Evolutionary conservation across 371 early-diverging fungal species (phyloP).

Genomic region (Syncephalastrum contaminatum): DNA sequence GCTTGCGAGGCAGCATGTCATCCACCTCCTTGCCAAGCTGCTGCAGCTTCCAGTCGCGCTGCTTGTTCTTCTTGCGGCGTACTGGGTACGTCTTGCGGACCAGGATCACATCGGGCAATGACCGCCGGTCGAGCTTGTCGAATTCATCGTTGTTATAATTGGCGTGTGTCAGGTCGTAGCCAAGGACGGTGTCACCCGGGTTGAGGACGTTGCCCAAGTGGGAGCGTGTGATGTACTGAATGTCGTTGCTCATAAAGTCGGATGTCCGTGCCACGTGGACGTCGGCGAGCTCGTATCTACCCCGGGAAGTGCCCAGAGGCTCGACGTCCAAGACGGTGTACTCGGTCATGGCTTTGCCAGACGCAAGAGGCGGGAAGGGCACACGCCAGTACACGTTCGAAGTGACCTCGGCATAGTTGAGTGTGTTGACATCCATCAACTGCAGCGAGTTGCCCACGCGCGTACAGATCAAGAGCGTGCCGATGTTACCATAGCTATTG

Average conservation of each 20-base stretch:
- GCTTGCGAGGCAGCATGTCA: slow-evolving; percentile 74
- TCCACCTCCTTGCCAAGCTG: slow-evolving; percentile 86
- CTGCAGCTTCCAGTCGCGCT: slow-evolving; percentile 91
- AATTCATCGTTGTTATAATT: slow-evolving; percentile 93
- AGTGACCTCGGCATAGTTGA: slow-evolving; percentile 75
- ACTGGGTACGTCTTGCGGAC: slow-evolving; percentile 91
- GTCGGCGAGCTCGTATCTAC: slow-evolving; percentile 77
- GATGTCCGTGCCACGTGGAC: slow-evolving; percentile 75
- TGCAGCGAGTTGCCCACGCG: slow-evolving; percentile 87
- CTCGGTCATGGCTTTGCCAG: slow-evolving; percentile 77
- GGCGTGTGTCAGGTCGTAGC: slow-evolving; percentile 84
- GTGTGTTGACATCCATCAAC: slow-evolving; percentile 82
- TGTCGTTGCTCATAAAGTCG: slow-evolving; percentile 86
- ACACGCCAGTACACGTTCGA: slow-evolving; percentile 79
- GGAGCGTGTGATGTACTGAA: slow-evolving; percentile 82
- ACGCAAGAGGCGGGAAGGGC: slow-evolving; percentile 77
- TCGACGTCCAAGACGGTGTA: slow-evolving; percentile 95
- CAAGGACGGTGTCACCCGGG: slow-evolving; percentile 90
- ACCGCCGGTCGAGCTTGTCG: slow-evolving; percentile 60
- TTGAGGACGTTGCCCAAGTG: slow-evolving; percentile 92
- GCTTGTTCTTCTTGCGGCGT: slow-evolving; percentile 82
- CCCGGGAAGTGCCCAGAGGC: slow-evolving; percentile 71
- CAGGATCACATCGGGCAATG: slow-evolving; percentile 84
- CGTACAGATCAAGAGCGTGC: slow-evolving; percentile 79
- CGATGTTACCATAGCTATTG: slow-evolving; percentile 80